Conservation (phyloP, 345 rosid genomes). For the Odontarrhena argentea region DNA sequence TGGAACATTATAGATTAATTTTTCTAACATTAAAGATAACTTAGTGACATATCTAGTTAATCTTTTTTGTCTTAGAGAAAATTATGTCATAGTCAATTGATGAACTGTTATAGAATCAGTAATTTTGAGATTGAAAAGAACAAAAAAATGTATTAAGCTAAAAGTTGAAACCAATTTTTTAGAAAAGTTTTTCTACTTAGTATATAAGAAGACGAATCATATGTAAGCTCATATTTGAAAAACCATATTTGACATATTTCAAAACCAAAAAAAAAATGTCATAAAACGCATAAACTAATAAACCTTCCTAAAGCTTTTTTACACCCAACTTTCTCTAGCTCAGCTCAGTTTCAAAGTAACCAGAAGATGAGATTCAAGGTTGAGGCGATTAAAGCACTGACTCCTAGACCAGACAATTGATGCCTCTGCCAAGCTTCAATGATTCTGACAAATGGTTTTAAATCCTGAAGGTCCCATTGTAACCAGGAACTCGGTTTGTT, state of each 20-base stretch:
- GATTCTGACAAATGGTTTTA: slow-evolving; percentile 40
- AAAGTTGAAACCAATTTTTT: no score
- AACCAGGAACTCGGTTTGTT: slow-evolving; percentile 61
- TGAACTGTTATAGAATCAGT: no score
- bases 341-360: slow-evolving; percentile 34
- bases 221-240: slow-evolving; percentile 3
- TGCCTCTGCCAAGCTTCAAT: slow-evolving; percentile 20
- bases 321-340: slow-evolving; percentile 24
- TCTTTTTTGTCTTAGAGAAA: no score
- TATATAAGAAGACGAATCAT: slow-evolving; percentile 7
- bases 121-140: no score
- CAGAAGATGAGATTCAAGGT: slow-evolving; percentile 21
- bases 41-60: no score
- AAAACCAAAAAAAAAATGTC: slow-evolving; percentile 25
- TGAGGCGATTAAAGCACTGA: slow-evolving; percentile 5
- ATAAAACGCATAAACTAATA: slow-evolving; percentile 19
- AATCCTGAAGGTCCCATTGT: slow-evolving; percentile 74
- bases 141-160: no score
- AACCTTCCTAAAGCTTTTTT: slow-evolving; percentile 37
- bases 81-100: no score
- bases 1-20: no score
- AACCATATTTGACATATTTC: slow-evolving; percentile 30
- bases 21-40: no score
- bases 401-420: slow-evolving; percentile 21
- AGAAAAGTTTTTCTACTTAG: neutral